Evolutionary conservation across 768 basidiomycete species (phyloP).

Genomic region (Suillus lakei): DNA sequence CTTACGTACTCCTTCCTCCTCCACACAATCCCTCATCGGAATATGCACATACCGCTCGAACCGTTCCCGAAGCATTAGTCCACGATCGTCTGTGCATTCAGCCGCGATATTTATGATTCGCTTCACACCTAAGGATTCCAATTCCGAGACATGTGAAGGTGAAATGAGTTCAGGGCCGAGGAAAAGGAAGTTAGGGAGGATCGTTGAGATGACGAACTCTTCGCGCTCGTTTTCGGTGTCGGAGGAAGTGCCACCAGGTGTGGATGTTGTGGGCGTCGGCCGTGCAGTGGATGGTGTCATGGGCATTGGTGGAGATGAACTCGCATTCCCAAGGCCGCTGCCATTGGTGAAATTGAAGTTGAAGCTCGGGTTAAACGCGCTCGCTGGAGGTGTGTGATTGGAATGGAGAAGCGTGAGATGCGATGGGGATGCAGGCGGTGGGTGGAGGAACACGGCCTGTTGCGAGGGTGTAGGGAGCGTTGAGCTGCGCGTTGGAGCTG

Average conservation of each 20-base stretch:
- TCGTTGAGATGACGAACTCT: constrained; percentile 84
- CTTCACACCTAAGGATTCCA: constrained; percentile 78
- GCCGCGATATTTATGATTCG: constrained; percentile 90
- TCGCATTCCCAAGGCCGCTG: neutral
- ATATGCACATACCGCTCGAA: constrained; percentile 89
- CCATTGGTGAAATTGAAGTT: constrained; percentile 1
- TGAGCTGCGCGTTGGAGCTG: constrained; percentile 59
- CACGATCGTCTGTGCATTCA: constrained; percentile 83
- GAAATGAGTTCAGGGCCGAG: constrained; percentile 86
- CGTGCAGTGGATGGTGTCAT: constrained; percentile 42
- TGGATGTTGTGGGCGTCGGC: constrained; percentile 59
- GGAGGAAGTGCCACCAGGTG: constrained; percentile 35
- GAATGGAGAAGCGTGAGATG: constrained; percentile 65
- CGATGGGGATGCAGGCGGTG: constrained; percentile 54
- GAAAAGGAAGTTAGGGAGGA: constrained; percentile 89
- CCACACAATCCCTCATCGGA: constrained; percentile 94
- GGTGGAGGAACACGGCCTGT: constrained; percentile 22
- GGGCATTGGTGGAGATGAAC: constrained; percentile 37
- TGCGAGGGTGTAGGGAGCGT: constrained; percentile 53
- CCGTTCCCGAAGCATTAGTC: constrained; percentile 61
- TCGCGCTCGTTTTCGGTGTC: constrained; percentile 53
- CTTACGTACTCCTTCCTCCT: constrained; percentile 85
- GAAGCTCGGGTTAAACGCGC: constrained; percentile 36
- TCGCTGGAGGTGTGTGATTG: constrained; percentile 58
- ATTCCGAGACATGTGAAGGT: constrained; percentile 74